phyloP scores from a whole-genome alignment of 2,329 filamentous ascomycete species.

The Hypoxylon sp. region DNA sequence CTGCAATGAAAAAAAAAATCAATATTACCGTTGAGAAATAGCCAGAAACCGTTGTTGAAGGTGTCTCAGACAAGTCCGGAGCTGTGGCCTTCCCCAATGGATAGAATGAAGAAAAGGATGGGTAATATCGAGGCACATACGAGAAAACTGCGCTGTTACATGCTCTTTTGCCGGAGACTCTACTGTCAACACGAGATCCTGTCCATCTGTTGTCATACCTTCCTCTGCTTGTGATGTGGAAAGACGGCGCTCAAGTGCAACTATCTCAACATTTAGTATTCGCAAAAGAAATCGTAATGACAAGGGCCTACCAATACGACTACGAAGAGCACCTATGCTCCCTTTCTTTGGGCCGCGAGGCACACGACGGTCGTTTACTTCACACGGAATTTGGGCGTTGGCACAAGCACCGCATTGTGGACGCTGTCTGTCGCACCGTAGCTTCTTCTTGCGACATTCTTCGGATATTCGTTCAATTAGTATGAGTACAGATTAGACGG shows the following conservation, averaged over 20 bases:
- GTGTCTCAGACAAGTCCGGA: slow-evolving; percentile 36
- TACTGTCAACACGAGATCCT: slow-evolving; percentile 23
- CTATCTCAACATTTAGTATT: slow-evolving; percentile 33
- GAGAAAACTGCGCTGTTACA: slow-evolving; percentile 25
- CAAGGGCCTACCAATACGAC: slow-evolving; percentile 37
- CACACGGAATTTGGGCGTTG: slow-evolving; percentile 40
- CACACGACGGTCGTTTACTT: slow-evolving; percentile 44
- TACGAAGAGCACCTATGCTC: slow-evolving; percentile 44
- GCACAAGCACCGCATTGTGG: slow-evolving; percentile 44
- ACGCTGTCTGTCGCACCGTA: slow-evolving; percentile 44
- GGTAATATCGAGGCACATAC: slow-evolving; percentile 31
- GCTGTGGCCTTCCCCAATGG: slow-evolving; percentile 9
- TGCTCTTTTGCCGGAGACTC: slow-evolving; percentile 31
- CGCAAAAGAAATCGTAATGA: background rate
- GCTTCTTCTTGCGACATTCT: slow-evolving; percentile 46
- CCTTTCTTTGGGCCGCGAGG: slow-evolving; percentile 44
- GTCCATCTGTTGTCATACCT: slow-evolving; percentile 16
- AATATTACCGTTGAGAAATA: slow-evolving; percentile 15
- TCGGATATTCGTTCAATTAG: slow-evolving; percentile 26
- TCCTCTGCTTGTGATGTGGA: slow-evolving; percentile 40
- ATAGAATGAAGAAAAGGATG: slow-evolving; percentile 4
- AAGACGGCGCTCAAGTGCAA: slow-evolving; percentile 42
- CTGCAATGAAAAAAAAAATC: slow-evolving; percentile 26
- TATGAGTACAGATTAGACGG: slow-evolving; percentile 11
- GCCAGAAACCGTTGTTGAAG: slow-evolving; percentile 13